These are phyloP conservation scores for Schizosaccharomyces osmophilus DNA, from an alignment of 805 yeast species.

Conservation along the genomic window DNA sequence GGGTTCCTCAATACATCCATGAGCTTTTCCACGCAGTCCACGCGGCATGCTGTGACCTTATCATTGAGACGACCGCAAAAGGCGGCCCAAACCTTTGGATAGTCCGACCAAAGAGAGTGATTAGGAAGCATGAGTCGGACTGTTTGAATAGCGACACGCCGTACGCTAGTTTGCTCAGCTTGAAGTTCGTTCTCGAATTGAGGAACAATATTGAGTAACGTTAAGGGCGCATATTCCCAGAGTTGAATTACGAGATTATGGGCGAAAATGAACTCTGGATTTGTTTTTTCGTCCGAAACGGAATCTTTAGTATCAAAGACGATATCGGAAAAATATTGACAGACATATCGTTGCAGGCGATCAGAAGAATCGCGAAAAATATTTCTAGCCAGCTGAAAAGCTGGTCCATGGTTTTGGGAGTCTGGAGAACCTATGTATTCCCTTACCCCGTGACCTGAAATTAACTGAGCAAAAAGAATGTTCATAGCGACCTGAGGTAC, in stretches of 20 bases:
- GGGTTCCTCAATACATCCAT: slow-evolving; percentile 14
- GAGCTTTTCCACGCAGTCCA: slow-evolving; percentile 44
- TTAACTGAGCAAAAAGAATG: slow-evolving; percentile 38
- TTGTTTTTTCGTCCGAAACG: slow-evolving; percentile 2
- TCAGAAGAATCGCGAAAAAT: slow-evolving; percentile 50
- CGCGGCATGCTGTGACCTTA: slow-evolving; percentile 35
- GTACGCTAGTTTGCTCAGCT: slow-evolving; percentile 38
- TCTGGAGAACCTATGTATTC: not conserved
- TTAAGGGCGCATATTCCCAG: slow-evolving; percentile 60
- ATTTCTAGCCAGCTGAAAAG: slow-evolving; percentile 37
- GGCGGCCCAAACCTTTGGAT: slow-evolving; percentile 33
- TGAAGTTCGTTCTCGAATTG: slow-evolving; percentile 49
- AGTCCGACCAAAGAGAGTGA: slow-evolving; percentile 13
- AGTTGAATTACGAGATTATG: slow-evolving; percentile 40
- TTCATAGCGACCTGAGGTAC: slow-evolving; percentile 38
- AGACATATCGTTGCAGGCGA: slow-evolving; percentile 47
- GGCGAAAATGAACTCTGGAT: slow-evolving; percentile 21
- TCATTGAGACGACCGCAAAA: slow-evolving; percentile 65
- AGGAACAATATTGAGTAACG: slow-evolving; percentile 50
- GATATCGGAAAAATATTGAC: slow-evolving; percentile 58
- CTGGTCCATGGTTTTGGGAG: slow-evolving; percentile 19
- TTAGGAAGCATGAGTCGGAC: slow-evolving; percentile 34
- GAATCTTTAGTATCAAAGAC: slow-evolving; percentile 22
- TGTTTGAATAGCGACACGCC: slow-evolving; percentile 47
- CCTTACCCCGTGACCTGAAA: slow-evolving; percentile 13